Conservation (phyloP, 345 rosid species). For the Excoecaria cochinchinensis region DNA sequence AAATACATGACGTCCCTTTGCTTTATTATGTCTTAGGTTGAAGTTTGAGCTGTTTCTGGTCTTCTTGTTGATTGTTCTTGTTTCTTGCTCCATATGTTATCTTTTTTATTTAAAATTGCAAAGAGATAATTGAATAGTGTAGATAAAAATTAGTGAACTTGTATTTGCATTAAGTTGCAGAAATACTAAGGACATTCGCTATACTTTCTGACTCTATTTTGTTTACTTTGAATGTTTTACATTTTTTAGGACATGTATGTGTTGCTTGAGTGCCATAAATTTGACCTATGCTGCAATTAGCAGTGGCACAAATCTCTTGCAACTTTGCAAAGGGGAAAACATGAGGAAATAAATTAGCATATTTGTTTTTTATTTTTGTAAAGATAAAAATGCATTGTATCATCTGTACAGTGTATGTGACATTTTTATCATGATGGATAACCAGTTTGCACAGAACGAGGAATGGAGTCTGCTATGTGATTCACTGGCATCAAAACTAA, state of each 20-base stretch:
- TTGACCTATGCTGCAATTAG: not conserved
- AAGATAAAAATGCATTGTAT: too few relatives aligned
- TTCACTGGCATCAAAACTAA: constrained; percentile 75
- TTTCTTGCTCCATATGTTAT: not conserved
- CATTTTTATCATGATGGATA: constrained; percentile 24
- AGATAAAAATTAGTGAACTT: not conserved
- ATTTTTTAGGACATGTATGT: not conserved
- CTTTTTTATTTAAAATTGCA: not conserved
- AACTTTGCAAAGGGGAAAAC: not conserved
- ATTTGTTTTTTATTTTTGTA: too few relatives aligned
- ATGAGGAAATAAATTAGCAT: too few relatives aligned
- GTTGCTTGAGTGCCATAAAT: not conserved
- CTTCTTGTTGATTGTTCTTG: not conserved
- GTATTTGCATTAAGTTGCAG: not conserved
- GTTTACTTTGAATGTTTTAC: not conserved
- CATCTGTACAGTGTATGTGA: constrained; percentile 5
- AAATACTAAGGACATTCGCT: not conserved
- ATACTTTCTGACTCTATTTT: not conserved
- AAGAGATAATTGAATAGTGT: not conserved
- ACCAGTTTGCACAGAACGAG: constrained; percentile 89
- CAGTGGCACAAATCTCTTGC: not conserved
- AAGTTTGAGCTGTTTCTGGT: not conserved
- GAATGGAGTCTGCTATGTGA: constrained; percentile 85
- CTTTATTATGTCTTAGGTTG: not conserved
- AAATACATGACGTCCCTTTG: not conserved